phyloP scores from a whole-genome alignment of 495 filamentous ascomycete genomes.

The Halenospora varia region DNA sequence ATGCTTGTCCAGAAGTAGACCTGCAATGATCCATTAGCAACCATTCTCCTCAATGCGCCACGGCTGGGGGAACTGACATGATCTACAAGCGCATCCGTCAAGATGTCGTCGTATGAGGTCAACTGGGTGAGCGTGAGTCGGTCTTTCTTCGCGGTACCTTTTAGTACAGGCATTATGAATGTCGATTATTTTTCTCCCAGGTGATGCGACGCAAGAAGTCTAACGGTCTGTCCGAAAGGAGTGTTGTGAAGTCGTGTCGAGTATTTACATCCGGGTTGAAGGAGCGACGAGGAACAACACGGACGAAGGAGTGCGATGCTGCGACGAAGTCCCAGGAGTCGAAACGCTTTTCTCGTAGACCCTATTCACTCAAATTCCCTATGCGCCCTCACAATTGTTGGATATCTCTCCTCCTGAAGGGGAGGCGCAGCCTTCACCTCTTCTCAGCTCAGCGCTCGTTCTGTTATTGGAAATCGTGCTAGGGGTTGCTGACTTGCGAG shows the following conservation, averaged over 20 bases:
- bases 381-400: not conserved
- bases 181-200: not conserved
- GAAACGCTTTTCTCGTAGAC: no score
- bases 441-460: slow-evolving; percentile 14
- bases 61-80: slow-evolving; percentile 57
- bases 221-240: slow-evolving; percentile 15
- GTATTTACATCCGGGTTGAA: not conserved
- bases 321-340: not conserved
- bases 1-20: slow-evolving; percentile 93
- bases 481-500: slow-evolving; percentile 7
- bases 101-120: slow-evolving; percentile 89
- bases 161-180: slow-evolving; percentile 18
- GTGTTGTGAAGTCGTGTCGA: slow-evolving; percentile 3
- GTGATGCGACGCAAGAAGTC: slow-evolving; percentile 13
- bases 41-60: not conserved
- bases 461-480: not conserved
- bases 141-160: slow-evolving; percentile 17
- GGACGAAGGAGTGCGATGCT: slow-evolving; percentile 1
- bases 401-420: not conserved
- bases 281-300: not conserved
- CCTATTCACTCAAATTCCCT: no score
- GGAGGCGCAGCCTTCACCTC: not conserved
- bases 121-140: slow-evolving; percentile 77
- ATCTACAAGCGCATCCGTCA: slow-evolving; percentile 94
- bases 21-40: slow-evolving; percentile 41